Conservation (phyloP, 202 grass and related monocot genomes). For the Carex arenaria region DNA sequence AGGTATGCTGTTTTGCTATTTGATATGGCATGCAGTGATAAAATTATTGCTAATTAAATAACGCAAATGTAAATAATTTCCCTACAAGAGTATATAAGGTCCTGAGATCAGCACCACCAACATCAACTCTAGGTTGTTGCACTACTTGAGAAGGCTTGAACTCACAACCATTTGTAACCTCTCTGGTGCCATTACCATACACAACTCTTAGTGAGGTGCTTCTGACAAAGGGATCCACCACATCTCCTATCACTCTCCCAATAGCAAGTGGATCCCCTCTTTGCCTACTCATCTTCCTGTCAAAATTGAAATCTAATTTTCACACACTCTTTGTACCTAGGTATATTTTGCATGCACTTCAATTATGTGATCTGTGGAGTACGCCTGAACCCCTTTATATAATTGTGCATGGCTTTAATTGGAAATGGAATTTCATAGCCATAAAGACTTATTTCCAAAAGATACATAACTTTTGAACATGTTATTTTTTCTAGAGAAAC, state of each 20-base stretch:
- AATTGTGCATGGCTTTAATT: background rate
- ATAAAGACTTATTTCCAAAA: no score
- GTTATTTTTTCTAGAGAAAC: background rate
- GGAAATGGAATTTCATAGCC: background rate
- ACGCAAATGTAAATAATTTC: background rate
- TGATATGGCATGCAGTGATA: background rate
- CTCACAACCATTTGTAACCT: slow-evolving; percentile 59
- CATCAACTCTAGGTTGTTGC: slow-evolving; percentile 62
- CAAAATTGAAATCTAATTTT: background rate
- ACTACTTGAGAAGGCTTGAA: slow-evolving; percentile 76
- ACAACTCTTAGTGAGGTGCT: slow-evolving; percentile 39
- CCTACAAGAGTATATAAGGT: slow-evolving; percentile 83
- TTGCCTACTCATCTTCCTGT: slow-evolving; percentile 30
- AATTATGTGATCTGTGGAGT: background rate
- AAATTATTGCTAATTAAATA: background rate
- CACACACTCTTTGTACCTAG: background rate
- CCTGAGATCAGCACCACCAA: slow-evolving; percentile 70
- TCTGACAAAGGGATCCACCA: slow-evolving; percentile 63
- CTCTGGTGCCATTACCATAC: slow-evolving; percentile 28
- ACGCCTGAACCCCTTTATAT: slow-evolving; percentile 10
- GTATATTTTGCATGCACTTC: background rate
- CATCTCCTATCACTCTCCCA: slow-evolving; percentile 80
- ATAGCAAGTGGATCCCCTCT: slow-evolving; percentile 64
- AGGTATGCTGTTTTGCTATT: background rate
- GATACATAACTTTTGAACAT: background rate